Evolutionary conservation across 257 asterid genomes (phyloP).

Genomic region (Thymus mandschuricus): DNA sequence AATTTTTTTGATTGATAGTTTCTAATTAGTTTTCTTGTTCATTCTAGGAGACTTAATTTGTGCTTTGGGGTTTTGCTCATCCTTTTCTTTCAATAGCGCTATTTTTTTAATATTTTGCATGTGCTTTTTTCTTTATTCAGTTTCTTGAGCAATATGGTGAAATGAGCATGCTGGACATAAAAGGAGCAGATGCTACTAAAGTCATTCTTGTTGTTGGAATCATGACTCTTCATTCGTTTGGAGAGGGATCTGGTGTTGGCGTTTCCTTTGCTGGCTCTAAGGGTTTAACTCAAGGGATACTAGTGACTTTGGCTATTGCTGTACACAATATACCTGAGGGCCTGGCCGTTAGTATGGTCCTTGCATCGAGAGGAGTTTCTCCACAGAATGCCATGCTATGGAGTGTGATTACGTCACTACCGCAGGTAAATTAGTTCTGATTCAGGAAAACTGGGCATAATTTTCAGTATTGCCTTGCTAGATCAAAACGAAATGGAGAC

Average conservation of each 20-base stretch:
- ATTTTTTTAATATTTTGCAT: neutral
- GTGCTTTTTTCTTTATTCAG: conserved; percentile 39
- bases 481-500: conserved; percentile 14
- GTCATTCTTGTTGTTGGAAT: conserved; percentile 94
- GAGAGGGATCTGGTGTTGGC: conserved; percentile 99
- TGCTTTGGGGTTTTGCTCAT: neutral
- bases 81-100: neutral
- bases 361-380: conserved; percentile 95
- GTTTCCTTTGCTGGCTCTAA: conserved; percentile 98
- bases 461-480: conserved; percentile 1
- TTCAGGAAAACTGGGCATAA: conserved; percentile 3
- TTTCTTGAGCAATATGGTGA: conserved; percentile 95
- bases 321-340: conserved; percentile 99
- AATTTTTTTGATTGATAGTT: no score
- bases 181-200: conserved; percentile 98
- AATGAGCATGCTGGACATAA: conserved; percentile 97
- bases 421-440: conserved; percentile 61
- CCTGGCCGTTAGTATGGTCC: conserved; percentile 99
- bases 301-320: conserved; percentile 98
- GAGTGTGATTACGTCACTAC: conserved; percentile 95
- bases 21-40: neutral
- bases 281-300: conserved; percentile 89
- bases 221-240: conserved; percentile 99
- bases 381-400: conserved; percentile 96
- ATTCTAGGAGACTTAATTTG: neutral